phyloP scores from a whole-genome alignment of 345 rosid genomes.

The Melaleuca alternifolia region DNA sequence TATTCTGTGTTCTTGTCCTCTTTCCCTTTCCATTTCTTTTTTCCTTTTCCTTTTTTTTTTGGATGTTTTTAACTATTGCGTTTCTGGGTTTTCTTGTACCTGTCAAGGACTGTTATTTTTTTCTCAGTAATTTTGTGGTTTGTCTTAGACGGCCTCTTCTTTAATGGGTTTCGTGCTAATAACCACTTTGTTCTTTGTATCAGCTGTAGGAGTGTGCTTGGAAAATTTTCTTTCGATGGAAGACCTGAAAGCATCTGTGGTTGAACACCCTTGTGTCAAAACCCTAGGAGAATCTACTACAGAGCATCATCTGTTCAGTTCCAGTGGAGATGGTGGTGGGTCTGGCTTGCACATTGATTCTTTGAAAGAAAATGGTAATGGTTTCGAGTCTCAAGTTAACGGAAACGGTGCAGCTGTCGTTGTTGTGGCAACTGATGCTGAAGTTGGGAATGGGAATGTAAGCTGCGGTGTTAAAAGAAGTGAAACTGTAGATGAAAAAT shows the following conservation, averaged over 20 bases:
- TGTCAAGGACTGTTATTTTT: neutral
- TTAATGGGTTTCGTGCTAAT: neutral
- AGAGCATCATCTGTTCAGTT: neutral
- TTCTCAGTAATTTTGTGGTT: neutral
- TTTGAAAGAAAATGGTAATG: constrained; percentile 8
- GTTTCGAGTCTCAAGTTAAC: constrained; percentile 1
- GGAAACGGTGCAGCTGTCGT: constrained; percentile 5
- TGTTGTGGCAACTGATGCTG: neutral
- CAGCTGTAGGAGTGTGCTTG: neutral
- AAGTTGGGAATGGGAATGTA: neutral
- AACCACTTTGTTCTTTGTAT: neutral
- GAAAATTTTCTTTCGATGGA: neutral
- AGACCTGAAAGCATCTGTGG: neutral
- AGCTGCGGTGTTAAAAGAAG: neutral
- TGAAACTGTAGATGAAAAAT: neutral
- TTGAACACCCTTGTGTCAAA: constrained; percentile 24
- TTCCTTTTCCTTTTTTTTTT: neutral
- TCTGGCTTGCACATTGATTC: constrained; percentile 6
- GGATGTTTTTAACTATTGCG: neutral
- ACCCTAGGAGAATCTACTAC: constrained; percentile 23
- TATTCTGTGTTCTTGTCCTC: neutral
- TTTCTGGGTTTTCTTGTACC: neutral
- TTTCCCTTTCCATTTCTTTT: neutral
- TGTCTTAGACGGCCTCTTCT: neutral
- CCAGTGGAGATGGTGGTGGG: neutral